Conservation (phyloP, 768 basidiomycete species). For the Termitomyces sp. region DNA sequence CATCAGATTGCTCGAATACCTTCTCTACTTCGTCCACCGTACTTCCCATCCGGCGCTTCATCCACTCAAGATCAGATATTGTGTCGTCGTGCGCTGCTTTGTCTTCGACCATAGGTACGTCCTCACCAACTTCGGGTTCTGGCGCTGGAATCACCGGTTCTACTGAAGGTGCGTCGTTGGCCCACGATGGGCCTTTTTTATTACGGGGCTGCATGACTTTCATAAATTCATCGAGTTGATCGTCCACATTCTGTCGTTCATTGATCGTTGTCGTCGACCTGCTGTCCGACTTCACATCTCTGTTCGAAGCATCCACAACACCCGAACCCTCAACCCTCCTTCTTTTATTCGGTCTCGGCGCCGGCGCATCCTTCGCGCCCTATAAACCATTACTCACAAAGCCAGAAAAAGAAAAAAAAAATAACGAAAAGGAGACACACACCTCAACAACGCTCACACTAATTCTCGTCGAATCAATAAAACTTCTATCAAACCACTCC, state of each 20-base stretch:
- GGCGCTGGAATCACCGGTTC: conserved; percentile 5
- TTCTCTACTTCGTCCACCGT: conserved; percentile 38
- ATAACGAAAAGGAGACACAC: conserved; percentile 19
- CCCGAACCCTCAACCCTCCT: conserved; percentile 38
- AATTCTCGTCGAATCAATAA: conserved; percentile 74
- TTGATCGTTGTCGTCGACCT: background rate
- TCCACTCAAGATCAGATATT: conserved; percentile 72
- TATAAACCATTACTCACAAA: conserved; percentile 17
- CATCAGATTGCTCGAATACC: conserved; percentile 58
- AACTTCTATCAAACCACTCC: conserved; percentile 83
- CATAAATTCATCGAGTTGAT: conserved; percentile 61
- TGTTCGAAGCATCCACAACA: no score
- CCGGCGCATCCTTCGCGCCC: conserved; percentile 66
- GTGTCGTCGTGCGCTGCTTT: conserved; percentile 24
- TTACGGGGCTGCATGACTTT: conserved; percentile 64
- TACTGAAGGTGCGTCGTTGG: conserved; percentile 36
- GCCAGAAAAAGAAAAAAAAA: background rate
- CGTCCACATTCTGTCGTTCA: conserved; percentile 22
- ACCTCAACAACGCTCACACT: conserved; percentile 77
- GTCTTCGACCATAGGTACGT: conserved; percentile 2
- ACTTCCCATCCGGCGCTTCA: conserved; percentile 56
- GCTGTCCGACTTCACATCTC: no score
- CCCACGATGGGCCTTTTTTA: conserved; percentile 60
- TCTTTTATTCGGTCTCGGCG: conserved; percentile 66
- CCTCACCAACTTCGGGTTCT: conserved; percentile 9